These are phyloP conservation scores for Cokeromyces recurvatus DNA, from an alignment of 371 early-diverging fungal species.

Conservation along the genomic window DNA sequence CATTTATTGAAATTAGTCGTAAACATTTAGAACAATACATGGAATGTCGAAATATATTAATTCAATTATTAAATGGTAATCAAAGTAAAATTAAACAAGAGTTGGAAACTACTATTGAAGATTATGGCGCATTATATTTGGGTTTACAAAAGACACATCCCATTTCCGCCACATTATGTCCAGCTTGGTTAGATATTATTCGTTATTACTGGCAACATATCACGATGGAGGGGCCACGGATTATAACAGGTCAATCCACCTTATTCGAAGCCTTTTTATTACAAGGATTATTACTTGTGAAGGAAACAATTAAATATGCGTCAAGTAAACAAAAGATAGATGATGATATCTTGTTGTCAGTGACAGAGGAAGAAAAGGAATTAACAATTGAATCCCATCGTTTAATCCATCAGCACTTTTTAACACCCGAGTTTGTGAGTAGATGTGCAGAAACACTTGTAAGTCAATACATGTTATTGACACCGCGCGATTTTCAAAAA, in stretches of 20 bases:
- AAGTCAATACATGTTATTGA: slow-evolving; percentile 69
- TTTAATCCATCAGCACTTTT: slow-evolving; percentile 59
- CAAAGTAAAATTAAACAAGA: slow-evolving; percentile 3
- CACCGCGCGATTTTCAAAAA: slow-evolving; percentile 61
- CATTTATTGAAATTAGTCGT: slow-evolving; percentile 46
- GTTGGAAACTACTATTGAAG: slow-evolving; percentile 53
- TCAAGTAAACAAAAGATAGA: slow-evolving; percentile 29
- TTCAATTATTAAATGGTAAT: background rate
- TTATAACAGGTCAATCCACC: background rate
- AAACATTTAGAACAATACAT: slow-evolving; percentile 61
- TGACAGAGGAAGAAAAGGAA: slow-evolving; percentile 48
- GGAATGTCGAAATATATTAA: slow-evolving; percentile 38
- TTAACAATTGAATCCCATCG: slow-evolving; percentile 47
- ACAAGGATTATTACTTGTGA: slow-evolving; percentile 67
- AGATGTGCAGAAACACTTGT: slow-evolving; percentile 66
- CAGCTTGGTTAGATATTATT: slow-evolving; percentile 62
- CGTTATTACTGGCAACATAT: slow-evolving; percentile 71
- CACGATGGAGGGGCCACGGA: slow-evolving; percentile 22
- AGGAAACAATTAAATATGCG: slow-evolving; percentile 60
- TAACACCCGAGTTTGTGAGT: slow-evolving; percentile 66
- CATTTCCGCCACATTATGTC: slow-evolving; percentile 64
- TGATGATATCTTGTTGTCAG: slow-evolving; percentile 15
- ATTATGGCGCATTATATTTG: slow-evolving; percentile 83
- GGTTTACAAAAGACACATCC: slow-evolving; percentile 70
- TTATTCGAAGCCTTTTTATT: slow-evolving; percentile 52